Conservation (phyloP, 257 asterid species). For the Solanum pinnatisectum region DNA sequence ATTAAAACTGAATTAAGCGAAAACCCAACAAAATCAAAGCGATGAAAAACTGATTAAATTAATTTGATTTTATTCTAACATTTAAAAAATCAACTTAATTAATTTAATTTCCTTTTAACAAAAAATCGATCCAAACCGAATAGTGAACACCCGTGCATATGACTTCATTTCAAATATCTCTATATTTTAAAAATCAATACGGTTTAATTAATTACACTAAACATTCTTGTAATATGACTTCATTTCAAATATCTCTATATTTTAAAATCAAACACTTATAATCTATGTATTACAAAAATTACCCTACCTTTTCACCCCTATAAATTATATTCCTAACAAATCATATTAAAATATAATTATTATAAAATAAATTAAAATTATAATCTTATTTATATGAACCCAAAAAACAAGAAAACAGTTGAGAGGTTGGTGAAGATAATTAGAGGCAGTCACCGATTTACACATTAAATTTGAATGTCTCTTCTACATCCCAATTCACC, state of each 20-base stretch:
- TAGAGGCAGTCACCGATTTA: not conserved
- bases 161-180: no score
- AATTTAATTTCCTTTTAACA: no score
- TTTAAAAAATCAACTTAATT: no score
- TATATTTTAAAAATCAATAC: no score
- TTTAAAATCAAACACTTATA: not conserved
- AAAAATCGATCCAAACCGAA: no score
- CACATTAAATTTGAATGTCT: not conserved
- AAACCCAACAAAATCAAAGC: not conserved
- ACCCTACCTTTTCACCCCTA: not conserved
- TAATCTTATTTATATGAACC: not conserved
- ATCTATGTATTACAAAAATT: not conserved
- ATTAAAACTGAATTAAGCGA: no score
- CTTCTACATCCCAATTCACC: not conserved
- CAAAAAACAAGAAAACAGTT: not conserved
- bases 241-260: not conserved
- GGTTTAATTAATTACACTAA: no score
- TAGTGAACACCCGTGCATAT: not conserved
- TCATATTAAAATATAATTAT: not conserved
- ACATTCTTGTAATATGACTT: not conserved
- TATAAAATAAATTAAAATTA: not conserved
- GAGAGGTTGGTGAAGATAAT: not conserved
- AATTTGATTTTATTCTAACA: no score
- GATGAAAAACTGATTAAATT: not conserved
- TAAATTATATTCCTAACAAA: not conserved